These are phyloP conservation scores for Penicillium psychrofluorescens DNA, from an alignment of 495 filamentous ascomycete genomes.

Conservation along the genomic window DNA sequence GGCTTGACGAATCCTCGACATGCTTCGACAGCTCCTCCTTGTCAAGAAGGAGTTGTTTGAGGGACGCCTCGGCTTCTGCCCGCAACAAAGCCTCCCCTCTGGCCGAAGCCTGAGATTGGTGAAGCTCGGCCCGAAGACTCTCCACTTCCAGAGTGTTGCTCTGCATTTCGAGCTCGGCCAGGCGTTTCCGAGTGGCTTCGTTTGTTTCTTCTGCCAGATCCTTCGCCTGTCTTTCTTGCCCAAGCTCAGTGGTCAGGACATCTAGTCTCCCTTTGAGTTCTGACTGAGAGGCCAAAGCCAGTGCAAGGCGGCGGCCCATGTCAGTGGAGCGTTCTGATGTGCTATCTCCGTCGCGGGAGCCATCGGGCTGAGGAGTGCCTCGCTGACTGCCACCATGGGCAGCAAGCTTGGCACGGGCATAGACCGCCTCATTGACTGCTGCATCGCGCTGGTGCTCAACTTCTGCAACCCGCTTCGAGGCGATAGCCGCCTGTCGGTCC, in stretches of 20 bases:
- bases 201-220: constrained; percentile 84
- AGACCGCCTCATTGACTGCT: constrained; percentile 85
- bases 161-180: constrained; percentile 80
- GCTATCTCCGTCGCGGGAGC: constrained; percentile 46
- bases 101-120: constrained; percentile 62
- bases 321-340: constrained; percentile 62
- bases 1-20: constrained; percentile 57
- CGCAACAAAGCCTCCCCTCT: constrained; percentile 71
- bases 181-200: constrained; percentile 71
- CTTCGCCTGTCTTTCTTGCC: constrained; percentile 70
- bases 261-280: constrained; percentile 68
- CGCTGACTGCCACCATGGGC: constrained; percentile 67
- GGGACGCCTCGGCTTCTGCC: constrained; percentile 65
- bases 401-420: constrained; percentile 87
- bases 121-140: constrained; percentile 74
- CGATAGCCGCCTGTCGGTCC: constrained; percentile 73
- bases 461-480: constrained; percentile 84
- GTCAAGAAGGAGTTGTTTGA: constrained; percentile 70
- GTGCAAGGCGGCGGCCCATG: constrained; percentile 73
- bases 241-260: constrained; percentile 57
- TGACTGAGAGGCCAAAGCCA: constrained; percentile 66
- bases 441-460: constrained; percentile 89
- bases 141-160: constrained; percentile 76
- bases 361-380: constrained; percentile 65
- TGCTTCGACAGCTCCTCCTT: constrained; percentile 72